Evolutionary conservation across 768 basidiomycete species (phyloP).

Genomic region (Psilocybe cubensis): DNA sequence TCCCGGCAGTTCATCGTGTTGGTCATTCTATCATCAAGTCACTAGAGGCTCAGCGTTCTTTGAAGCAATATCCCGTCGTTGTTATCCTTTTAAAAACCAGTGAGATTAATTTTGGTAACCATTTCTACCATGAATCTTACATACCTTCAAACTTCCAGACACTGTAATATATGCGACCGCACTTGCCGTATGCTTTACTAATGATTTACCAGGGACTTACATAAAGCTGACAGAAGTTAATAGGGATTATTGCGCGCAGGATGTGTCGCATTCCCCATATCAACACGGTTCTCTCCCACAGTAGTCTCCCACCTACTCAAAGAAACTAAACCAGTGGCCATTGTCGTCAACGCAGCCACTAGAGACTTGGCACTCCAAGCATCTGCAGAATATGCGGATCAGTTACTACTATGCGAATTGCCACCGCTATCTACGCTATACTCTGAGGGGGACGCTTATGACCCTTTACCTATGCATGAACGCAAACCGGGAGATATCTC

Average conservation of each 20-base stretch:
- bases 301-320: not conserved
- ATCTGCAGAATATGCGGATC: not conserved
- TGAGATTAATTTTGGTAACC: not conserved
- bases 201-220: not conserved
- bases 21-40: not conserved
- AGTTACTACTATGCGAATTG: not conserved
- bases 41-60: not conserved
- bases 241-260: conserved; percentile 11
- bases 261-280: conserved; percentile 7
- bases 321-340: not conserved
- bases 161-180: conserved; percentile 1
- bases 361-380: not conserved
- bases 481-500: not conserved
- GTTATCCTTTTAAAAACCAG: conserved; percentile 1
- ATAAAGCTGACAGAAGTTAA: not conserved
- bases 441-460: not conserved
- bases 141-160: not conserved
- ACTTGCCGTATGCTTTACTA: not conserved
- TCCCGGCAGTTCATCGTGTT: conserved; percentile 7
- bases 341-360: not conserved
- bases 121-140: not conserved
- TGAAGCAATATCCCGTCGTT: not conserved
- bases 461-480: not conserved
- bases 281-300: not conserved
- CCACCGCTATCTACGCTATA: not conserved